Evolutionary conservation across 345 rosid species (phyloP).

Genomic region (Linum trigynum): DNA sequence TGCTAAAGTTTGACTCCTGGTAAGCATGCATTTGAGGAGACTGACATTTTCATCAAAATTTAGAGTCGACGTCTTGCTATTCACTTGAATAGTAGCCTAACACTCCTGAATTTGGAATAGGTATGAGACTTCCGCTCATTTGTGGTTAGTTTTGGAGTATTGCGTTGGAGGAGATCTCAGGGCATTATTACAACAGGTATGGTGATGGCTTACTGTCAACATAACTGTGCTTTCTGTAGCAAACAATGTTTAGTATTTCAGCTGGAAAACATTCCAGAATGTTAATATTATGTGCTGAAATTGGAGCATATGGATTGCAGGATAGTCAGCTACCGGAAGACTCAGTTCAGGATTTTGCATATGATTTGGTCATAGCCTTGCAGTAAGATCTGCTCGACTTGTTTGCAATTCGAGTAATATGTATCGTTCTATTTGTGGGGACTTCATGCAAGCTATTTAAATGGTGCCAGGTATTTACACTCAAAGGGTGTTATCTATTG

Average conservation of each 20-base stretch:
- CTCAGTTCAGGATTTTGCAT: slow-evolving; percentile 69
- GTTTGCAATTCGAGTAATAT: neutral
- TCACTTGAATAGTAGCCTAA: slow-evolving; percentile 6
- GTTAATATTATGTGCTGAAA: slow-evolving; percentile 5
- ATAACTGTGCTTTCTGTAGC: slow-evolving; percentile 7
- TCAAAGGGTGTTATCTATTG: slow-evolving; percentile 87
- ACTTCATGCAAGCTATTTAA: slow-evolving; percentile 7
- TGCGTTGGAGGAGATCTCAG: slow-evolving; percentile 94
- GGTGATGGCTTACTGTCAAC: slow-evolving; percentile 8
- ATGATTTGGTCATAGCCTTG: slow-evolving; percentile 69
- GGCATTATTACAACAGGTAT: slow-evolving; percentile 77
- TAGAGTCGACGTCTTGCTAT: neutral
- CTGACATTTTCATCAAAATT: neutral
- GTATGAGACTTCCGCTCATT: slow-evolving; percentile 95
- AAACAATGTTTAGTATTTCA: neutral
- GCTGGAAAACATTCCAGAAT: neutral
- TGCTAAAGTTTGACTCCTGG: slow-evolving; percentile 83
- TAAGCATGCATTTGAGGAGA: slow-evolving; percentile 19
- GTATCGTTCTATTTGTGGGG: neutral
- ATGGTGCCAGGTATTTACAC: slow-evolving; percentile 55
- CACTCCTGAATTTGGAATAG: slow-evolving; percentile 22
- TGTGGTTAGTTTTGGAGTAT: slow-evolving; percentile 97
- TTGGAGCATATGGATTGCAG: slow-evolving; percentile 33
- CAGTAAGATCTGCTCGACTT: slow-evolving; percentile 42
- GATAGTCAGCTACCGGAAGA: slow-evolving; percentile 87